A percentile compares a stretch with the other conserved stretches of the same genome.
phyloP scores from a whole-genome alignment of 768 basidiomycete genomes.

The Piloderma croceum region DNA sequence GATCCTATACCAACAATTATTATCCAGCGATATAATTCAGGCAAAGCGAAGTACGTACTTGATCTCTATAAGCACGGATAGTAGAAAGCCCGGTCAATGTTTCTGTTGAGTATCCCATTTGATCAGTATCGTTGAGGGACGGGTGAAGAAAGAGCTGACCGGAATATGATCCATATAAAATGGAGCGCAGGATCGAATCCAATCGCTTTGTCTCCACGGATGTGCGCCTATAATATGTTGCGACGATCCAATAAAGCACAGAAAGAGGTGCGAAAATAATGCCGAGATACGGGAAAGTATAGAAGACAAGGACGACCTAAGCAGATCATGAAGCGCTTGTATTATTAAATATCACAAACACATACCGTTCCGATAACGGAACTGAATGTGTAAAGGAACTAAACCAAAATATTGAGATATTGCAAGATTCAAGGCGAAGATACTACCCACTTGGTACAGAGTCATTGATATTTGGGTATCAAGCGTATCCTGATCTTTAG shows the following conservation, averaged over 20 bases:
- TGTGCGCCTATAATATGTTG: conserved; percentile 52
- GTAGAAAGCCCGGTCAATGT: conserved; percentile 59
- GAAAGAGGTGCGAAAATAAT: conserved; percentile 53
- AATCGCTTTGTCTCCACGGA: conserved; percentile 63
- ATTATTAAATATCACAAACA: too few relatives aligned
- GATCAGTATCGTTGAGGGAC: background rate
- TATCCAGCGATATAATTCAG: background rate
- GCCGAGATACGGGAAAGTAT: conserved; percentile 62
- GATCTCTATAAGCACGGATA: conserved; percentile 53
- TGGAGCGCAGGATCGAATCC: conserved; percentile 56
- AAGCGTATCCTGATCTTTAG: conserved; percentile 57
- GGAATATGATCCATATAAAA: conserved; percentile 51
- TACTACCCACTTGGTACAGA: conserved; percentile 37
- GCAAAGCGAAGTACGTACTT: conserved; percentile 28
- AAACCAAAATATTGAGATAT: background rate
- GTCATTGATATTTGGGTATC: conserved; percentile 45
- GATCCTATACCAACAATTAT: conserved; percentile 26
- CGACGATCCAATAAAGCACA: conserved; percentile 47
- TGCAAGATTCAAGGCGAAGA: background rate
- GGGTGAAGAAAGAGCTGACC: conserved; percentile 28
- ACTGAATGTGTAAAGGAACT: conserved; percentile 21
- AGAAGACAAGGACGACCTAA: conserved; percentile 56
- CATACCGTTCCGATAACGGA: background rate
- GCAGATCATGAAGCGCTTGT: too few relatives aligned
- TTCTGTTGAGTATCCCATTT: conserved; percentile 38